Conservation (phyloP, 306 rosid genomes). For the Lablab purpureus region DNA sequence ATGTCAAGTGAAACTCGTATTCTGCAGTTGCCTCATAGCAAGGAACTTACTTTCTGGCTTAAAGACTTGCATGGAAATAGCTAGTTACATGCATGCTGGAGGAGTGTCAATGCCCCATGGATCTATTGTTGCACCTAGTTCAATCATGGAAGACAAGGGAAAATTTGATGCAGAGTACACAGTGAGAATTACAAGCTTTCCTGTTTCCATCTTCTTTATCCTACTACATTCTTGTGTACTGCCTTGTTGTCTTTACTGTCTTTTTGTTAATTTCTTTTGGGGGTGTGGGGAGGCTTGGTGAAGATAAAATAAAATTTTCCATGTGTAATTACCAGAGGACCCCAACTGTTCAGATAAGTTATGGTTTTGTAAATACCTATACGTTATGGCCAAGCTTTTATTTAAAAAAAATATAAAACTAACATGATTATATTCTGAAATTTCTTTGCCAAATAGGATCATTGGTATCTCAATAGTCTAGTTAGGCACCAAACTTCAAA, state of each 20-base stretch:
- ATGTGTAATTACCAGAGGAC: constrained; percentile 2
- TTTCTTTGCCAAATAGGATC: constrained; percentile 20
- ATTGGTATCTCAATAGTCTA: constrained; percentile 22
- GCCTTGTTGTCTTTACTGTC: constrained; percentile 12
- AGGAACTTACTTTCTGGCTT: constrained; percentile 96
- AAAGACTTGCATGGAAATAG: constrained; percentile 87
- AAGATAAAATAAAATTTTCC: constrained; percentile 8
- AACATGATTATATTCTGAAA: constrained; percentile 17
- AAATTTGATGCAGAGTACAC: constrained; percentile 63
- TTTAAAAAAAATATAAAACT: background rate
- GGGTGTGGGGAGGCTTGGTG: constrained; percentile 21
- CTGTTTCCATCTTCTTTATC: constrained; percentile 19
- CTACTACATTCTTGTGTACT: constrained; percentile 25
- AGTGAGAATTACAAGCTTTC: constrained; percentile 55
- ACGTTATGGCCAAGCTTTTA: background rate
- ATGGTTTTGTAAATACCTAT: constrained; percentile 2
- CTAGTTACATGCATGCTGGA: constrained; percentile 78
- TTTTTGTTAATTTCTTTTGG: constrained; percentile 25
- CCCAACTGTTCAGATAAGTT: background rate
- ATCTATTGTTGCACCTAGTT: constrained; percentile 59
- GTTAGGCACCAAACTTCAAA: constrained; percentile 39
- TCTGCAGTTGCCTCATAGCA: constrained; percentile 94
- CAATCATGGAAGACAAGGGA: constrained; percentile 64
- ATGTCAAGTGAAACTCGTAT: constrained; percentile 43
- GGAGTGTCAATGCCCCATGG: constrained; percentile 64